Percentiles rank a stretch among this genome's conserved stretches.
Evolutionary conservation across 352 stramenopile genomes (phyloP).

Genomic region (Elongisporangium undulatum): DNA sequence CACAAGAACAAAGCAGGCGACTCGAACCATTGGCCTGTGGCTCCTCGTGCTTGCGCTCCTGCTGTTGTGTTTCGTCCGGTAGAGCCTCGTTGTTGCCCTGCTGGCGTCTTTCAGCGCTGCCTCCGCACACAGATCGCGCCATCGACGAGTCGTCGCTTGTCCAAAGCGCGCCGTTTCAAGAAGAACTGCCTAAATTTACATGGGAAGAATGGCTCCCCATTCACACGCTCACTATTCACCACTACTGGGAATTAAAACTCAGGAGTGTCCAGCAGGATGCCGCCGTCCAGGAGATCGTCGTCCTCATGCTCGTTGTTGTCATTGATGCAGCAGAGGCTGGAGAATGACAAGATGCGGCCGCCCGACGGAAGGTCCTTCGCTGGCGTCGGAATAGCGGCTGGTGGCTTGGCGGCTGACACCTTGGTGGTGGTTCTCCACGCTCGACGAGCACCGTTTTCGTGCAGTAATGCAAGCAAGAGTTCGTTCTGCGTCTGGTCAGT

Average conservation of each 20-base stretch:
- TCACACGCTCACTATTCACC: not conserved
- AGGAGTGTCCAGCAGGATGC: not conserved
- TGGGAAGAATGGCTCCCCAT: not conserved
- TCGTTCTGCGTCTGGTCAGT: conserved; percentile 18
- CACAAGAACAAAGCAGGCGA: no score
- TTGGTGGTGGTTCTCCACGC: conserved; percentile 35
- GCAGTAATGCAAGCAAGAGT: conserved; percentile 32
- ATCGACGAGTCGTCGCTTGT: not conserved
- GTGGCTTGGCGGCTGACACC: not conserved
- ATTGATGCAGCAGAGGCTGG: not conserved
- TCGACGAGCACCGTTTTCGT: conserved; percentile 35
- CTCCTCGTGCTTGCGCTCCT: not conserved
- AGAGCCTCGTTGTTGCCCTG: not conserved
- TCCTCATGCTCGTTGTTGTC: not conserved
- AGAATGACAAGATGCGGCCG: not conserved
- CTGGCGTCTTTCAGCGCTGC: not conserved
- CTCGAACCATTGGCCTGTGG: not conserved
- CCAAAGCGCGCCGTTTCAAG: not conserved
- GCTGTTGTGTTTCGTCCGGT: not conserved
- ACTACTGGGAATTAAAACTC: not conserved
- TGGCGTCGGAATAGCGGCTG: not conserved
- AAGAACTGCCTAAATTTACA: not conserved
- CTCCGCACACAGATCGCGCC: not conserved
- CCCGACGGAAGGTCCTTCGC: not conserved
- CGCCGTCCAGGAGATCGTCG: not conserved